Evolutionary conservation across 805 yeast genomes (phyloP).

Genomic region (Saccharomycopsis oosterbeekiorum): DNA sequence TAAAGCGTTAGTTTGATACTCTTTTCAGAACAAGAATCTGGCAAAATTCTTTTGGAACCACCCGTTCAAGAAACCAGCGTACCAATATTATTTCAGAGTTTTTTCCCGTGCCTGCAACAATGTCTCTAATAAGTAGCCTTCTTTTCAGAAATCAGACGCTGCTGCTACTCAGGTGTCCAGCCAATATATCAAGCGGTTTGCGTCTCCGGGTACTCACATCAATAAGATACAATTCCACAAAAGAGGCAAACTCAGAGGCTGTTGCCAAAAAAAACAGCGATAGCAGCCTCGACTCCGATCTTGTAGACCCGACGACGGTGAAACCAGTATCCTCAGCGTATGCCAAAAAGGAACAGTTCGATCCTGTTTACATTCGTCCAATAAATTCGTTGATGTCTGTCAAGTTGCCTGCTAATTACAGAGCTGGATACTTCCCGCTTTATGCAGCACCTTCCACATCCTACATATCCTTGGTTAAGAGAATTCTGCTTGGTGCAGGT

Average conservation of each 20-base stretch:
- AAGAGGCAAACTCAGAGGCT: not conserved
- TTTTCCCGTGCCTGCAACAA: too few relatives aligned
- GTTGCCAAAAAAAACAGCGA: not conserved
- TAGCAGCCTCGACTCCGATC: not conserved
- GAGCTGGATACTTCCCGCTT: constrained; percentile 52
- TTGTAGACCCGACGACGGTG: not conserved
- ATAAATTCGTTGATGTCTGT: constrained; percentile 33
- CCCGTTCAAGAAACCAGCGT: too few relatives aligned
- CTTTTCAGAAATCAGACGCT: too few relatives aligned
- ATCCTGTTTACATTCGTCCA: constrained; percentile 28
- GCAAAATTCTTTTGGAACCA: too few relatives aligned
- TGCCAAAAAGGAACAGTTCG: constrained; percentile 14
- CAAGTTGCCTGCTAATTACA: constrained; percentile 39
- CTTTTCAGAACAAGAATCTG: too few relatives aligned
- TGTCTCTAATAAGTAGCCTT: too few relatives aligned
- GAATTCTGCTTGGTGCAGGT: constrained; percentile 53
- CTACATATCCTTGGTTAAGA: constrained; percentile 51
- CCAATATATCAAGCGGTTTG: too few relatives aligned
- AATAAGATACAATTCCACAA: not conserved
- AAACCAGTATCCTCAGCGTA: constrained; percentile 17
- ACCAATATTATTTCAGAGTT: too few relatives aligned
- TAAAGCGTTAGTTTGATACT: too few relatives aligned
- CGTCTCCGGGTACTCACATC: too few relatives aligned
- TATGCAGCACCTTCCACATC: constrained; percentile 55
- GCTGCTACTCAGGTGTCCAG: too few relatives aligned